Conservation (phyloP, 2,329 filamentous ascomycete genomes). For the Trichoderma afroharzianum region DNA sequence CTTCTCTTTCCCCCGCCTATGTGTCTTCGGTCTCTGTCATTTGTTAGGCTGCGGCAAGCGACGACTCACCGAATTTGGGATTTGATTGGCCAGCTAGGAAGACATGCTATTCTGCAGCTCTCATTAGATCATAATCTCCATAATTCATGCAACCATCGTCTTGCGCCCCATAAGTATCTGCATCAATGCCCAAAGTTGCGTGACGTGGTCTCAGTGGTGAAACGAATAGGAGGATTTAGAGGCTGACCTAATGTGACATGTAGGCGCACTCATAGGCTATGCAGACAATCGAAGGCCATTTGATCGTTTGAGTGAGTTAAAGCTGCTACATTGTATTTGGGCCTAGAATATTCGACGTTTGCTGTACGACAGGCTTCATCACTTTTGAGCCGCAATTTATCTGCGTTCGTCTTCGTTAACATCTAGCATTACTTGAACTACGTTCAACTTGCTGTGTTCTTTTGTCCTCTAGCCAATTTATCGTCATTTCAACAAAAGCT, state of each 20-base stretch:
- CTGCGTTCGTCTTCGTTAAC: not conserved
- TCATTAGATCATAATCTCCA: not conserved
- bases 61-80: not conserved
- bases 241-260: not conserved
- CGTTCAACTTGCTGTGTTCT: not conserved
- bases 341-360: not conserved
- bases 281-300: not conserved
- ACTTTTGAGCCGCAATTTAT: not conserved
- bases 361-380: not conserved
- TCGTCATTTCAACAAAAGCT: not conserved
- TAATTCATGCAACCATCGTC: not conserved
- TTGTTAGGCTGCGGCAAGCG: not conserved
- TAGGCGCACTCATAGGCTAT: not conserved
- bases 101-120: not conserved
- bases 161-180: constrained; percentile 1
- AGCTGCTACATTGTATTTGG: not conserved
- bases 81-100: not conserved
- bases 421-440: not conserved
- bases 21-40: not conserved
- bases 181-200: constrained; percentile 7
- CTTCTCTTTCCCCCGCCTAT: not conserved
- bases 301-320: not conserved
- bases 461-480: not conserved
- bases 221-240: not conserved
- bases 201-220: constrained; percentile 1